Evolutionary conservation across 495 filamentous ascomycete species (phyloP).

Genomic region (Podospora fimiseda): DNA sequence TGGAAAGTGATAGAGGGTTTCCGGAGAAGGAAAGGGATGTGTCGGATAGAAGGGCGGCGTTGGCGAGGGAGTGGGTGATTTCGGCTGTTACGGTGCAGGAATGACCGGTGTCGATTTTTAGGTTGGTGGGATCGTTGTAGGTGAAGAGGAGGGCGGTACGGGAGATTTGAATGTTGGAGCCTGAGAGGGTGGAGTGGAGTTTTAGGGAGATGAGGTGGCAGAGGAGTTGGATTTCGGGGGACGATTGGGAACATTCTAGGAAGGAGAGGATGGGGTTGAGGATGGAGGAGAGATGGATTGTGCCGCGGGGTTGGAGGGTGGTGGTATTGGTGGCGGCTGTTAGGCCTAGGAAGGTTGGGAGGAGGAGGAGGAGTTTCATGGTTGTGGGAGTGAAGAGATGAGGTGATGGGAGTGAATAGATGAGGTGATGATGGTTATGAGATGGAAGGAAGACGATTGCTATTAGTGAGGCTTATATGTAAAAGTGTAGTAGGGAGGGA

Average conservation of each 20-base stretch:
- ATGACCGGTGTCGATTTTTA: slow-evolving; percentile 16
- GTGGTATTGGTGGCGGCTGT: neutral
- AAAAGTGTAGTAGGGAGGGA: neutral
- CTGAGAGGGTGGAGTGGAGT: slow-evolving; percentile 5
- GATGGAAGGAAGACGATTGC: neutral
- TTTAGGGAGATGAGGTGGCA: slow-evolving; percentile 6
- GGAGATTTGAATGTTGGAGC: slow-evolving; percentile 9
- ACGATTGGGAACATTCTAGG: slow-evolving; percentile 9
- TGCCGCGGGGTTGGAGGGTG: slow-evolving; percentile 2
- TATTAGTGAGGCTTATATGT: no score
- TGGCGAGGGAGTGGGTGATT: slow-evolving; percentile 8
- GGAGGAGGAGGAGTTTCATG: neutral
- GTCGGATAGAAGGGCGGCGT: slow-evolving; percentile 7
- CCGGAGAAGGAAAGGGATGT: slow-evolving; percentile 9
- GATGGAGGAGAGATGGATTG: slow-evolving; percentile 6
- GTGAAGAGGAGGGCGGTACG: slow-evolving; percentile 10
- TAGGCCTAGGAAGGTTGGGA: slow-evolving; percentile 1
- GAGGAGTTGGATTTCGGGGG: slow-evolving; percentile 5
- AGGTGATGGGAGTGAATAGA: neutral
- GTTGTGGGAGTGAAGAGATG: neutral
- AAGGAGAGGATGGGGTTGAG: slow-evolving; percentile 13
- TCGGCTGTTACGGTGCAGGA: slow-evolving; percentile 13
- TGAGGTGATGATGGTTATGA: neutral
- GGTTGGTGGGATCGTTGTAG: slow-evolving; percentile 15
- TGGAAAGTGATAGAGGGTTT: slow-evolving; percentile 11